Base-by-base conservation (phyloP, 805 yeast genomes). In the Starmerella apicola region DNA sequence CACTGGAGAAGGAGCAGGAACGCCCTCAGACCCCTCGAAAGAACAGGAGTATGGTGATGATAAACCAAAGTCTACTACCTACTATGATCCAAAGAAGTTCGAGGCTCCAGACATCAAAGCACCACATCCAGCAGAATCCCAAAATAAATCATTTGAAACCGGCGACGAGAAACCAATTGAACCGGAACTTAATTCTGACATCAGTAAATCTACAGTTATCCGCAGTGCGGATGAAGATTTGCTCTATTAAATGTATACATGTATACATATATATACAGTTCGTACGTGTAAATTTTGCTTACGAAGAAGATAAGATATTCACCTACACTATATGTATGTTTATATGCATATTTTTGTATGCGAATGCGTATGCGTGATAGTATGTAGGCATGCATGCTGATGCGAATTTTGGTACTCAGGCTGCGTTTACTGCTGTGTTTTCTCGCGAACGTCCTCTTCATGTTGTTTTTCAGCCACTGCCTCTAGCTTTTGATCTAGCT, bases 401-500 rank as follows among this genome's bases (percentile, higher is more conserved):
- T 30, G 9, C 22, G 9, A 8, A 15, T 15, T 30, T 7, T n/a
- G 26, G 26, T 24, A 9, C 26, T 24, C 26, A 12, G 12, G 26
- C 12, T 8, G 8, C 12, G 26, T 24, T 24, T 12, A 8, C 26
- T 12, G 12, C 12, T 24, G 26, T 24, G 12, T 9, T 9, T 24
- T 24, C 26, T 24, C 12, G 26, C 26, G 12, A 9, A 12, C 26
- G 26, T 8, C 12, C 12, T 12, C 12, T 12, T 8, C 26, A 12
- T 30, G 9, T n/a, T 15, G 18, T 18, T 30, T n/a, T 13, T 28
- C 34, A 22, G 7, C 5, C 16, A 41, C 20, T 17, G 10, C n/a
- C 24, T 32, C 29, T 6, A 45, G 36, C 16, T 35, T 31, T 2
- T 19, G 6, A 5, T 16, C 19, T 5, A 56, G 45, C 24, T 39